Conservation (phyloP, 441 rosid genomes). For the Francoa sonchifolia region DNA sequence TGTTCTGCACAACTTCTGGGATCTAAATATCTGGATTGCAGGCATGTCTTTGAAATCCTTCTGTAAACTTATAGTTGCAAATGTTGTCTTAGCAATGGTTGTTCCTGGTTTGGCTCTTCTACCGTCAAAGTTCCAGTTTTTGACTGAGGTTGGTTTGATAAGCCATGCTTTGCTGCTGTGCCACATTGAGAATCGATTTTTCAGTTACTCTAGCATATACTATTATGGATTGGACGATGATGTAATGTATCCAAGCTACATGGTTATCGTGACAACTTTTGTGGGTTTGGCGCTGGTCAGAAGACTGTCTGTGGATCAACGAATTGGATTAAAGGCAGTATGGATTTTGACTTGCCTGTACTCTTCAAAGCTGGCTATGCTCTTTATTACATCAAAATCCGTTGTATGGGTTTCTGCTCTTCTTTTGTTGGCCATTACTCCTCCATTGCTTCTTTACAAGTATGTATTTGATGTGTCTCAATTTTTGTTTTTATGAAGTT, state of each 20-base stretch:
- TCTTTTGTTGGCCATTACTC: conserved; percentile 75
- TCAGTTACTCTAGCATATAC: conserved; percentile 73
- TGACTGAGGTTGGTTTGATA: conserved; percentile 70
- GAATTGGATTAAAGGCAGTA: conserved; percentile 64
- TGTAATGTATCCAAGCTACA: conserved; percentile 95
- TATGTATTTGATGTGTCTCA: conserved; percentile 18
- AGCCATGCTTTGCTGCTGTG: conserved; percentile 70
- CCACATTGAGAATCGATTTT: conserved; percentile 77
- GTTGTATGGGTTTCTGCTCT: conserved; percentile 81
- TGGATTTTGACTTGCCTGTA: conserved; percentile 90
- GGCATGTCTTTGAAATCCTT: conserved; percentile 90
- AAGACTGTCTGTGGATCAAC: conserved; percentile 61
- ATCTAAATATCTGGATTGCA: conserved; percentile 91
- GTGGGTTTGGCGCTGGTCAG: conserved; percentile 77
- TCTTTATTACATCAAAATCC: conserved; percentile 71
- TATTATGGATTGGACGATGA: conserved; percentile 86
- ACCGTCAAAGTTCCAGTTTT: conserved; percentile 56
- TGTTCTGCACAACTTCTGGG: conserved; percentile 92
- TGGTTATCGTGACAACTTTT: conserved; percentile 77
- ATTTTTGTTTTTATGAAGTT: not conserved
- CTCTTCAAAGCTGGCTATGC: conserved; percentile 80
- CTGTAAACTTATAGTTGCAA: conserved; percentile 77
- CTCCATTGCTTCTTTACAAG: conserved; percentile 92
- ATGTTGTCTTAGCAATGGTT: conserved; percentile 66
- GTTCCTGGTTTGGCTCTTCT: conserved; percentile 92